Evolutionary conservation across 352 stramenopile species (phyloP), one percentile per base, ranked within the genome.

Genomic region (Pythium oligandrum): DNA sequence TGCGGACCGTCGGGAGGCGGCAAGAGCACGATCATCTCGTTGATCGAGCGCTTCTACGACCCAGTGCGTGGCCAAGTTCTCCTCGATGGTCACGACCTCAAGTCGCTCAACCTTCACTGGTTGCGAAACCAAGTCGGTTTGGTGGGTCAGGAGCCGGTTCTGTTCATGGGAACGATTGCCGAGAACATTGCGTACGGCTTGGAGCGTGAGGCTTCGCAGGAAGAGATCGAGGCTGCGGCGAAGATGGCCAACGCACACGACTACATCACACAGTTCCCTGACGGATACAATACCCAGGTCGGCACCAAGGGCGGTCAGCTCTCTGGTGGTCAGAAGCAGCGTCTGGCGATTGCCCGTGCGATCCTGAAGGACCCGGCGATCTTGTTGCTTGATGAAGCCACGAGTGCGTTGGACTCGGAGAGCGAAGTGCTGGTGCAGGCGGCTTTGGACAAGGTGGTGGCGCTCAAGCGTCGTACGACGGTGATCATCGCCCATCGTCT

Each of bases 1-100:
- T 50, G 44, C 51, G 55, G 55, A 7, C 42, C 55, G 43, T 56
- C 44, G 44, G 55, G 55, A 44, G 55, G 55, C 12, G 55, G 55
- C 4, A 62, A 62, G 17, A 62, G 55, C 39, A 62, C 55, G 26
- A 26, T 96, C 53, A 55, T 62, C 39, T 46, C 55, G 17, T 63
- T 96, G 45, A 56, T 96, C 11, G 59, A 90, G 51, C 57, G 86
- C 26, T 95, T 96, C 54, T 97, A 97, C 59, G 72, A 88, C 50
- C 75, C 79, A 4, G 64, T 62, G 40, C 51, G 60, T 37, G 89
- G 89, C 31, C 37, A 46, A 11, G 59, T 97, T 9, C 54, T 70
- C 2, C 72, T 95, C 48, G 77, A 95, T 67, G 88, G 77, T 34
- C 53, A 61, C 55, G 57, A 86, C 48, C 61, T 92, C 32, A 50